These are phyloP conservation scores for Xylariales sp. DNA, from an alignment of 2,329 filamentous ascomycete species.

Conservation along the genomic window DNA sequence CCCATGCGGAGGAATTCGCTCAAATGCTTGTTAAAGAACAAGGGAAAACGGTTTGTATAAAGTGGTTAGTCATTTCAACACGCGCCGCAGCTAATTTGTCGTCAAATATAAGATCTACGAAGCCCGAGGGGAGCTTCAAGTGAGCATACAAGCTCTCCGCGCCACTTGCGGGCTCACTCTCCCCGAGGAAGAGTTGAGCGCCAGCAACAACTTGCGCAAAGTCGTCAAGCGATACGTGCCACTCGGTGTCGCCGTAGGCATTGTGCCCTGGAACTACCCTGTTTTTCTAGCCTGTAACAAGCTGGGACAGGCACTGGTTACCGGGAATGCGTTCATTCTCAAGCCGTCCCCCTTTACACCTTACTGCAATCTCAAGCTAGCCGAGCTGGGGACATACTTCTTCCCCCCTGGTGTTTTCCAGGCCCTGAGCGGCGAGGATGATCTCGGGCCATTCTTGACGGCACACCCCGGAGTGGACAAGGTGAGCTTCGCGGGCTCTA, in stretches of 20 bases:
- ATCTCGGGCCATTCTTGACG: slow-evolving; percentile 68
- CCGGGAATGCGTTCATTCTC: slow-evolving; percentile 66
- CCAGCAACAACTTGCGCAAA: no score
- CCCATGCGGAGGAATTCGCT: not conserved
- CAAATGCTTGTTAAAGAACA: slow-evolving; percentile 12
- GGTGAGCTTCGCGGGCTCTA: no score
- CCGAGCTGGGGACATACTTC: slow-evolving; percentile 66
- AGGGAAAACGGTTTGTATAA: slow-evolving; percentile 7
- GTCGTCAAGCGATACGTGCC: no score
- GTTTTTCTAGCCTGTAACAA: slow-evolving; percentile 59
- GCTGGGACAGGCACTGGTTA: slow-evolving; percentile 65
- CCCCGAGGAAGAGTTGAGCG: no score
- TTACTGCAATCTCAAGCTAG: slow-evolving; percentile 62
- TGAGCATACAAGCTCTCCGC: no score
- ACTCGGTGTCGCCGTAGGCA: no score
- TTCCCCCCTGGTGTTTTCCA: slow-evolving; percentile 72
- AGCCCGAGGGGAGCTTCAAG: no score
- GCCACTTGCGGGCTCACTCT: no score
- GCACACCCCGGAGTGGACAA: slow-evolving; percentile 56
- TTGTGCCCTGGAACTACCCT: no score
- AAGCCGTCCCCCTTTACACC: slow-evolving; percentile 67
- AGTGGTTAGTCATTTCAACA: no score
- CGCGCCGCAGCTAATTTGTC: no score
- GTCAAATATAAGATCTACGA: no score
- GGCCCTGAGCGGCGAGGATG: slow-evolving; percentile 68